Base-by-base conservation (phyloP, 140 eudicot species). In the Cichorium intybus region DNA sequence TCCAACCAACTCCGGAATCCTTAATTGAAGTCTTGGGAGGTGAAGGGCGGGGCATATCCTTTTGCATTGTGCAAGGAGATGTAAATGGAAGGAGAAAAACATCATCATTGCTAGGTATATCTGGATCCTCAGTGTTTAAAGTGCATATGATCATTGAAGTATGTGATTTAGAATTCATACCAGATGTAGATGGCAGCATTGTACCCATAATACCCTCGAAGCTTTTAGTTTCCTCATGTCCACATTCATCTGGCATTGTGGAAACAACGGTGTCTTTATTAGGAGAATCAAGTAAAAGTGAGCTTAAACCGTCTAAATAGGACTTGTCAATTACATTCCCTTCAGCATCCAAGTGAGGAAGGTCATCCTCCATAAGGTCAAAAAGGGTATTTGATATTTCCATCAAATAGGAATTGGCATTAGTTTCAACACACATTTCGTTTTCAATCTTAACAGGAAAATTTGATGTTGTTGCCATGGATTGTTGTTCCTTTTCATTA, bases 51-150 rank as follows among this genome's bases (percentile, higher is more conserved):
- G 27, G 64, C 29, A 7, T 70, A 39, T 56, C 72, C 75, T 66
- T 61, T 50, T 75, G 73, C 52, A 71, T 62, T 56, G 29, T 69
- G 3, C 45, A 24, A 35, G 72, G 53, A 55, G 48, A 50, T 22
- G 86, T 14, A 15, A 60, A 48, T 14, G 89, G 69, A 64, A 82
- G 75, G 31, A 83, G 76, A 71, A 85, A 74, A 56, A 83, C 86
- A 54, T 87, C 89, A 63, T 91, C 97, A 55, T 91, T 91, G 77
- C 74, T 63, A n/a, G 98, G 98, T 65, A 88, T 75, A 5, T 85
- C 95, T 0, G 79, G 81, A 70, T 91, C 95, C 71, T 79, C 92
- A 2, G 87, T 80, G 77, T 83, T 91, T 55, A 91, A 76, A 24
- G 70, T 46, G 82, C 96, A 87, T 63, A 79, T 80, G 11, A 68